phyloP scores from a whole-genome alignment of 352 stramenopile genomes.

The Pythium brachiatum region DNA sequence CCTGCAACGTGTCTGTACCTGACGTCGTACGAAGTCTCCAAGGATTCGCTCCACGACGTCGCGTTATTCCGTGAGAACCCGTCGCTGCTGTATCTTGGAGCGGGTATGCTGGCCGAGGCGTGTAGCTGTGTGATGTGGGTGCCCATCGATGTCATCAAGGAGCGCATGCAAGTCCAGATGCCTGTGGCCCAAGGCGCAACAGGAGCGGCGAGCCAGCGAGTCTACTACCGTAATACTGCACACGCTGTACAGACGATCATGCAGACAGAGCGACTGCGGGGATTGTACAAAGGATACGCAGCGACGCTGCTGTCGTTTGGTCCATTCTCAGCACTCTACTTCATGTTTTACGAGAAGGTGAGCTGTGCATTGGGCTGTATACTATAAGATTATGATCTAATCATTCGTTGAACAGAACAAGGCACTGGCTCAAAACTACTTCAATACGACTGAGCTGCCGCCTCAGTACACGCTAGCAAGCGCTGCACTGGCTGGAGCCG shows the following conservation, averaged over 20 bases:
- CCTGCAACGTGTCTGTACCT: slow-evolving; percentile 97
- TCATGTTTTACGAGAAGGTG: slow-evolving; percentile 96
- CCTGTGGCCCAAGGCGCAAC: slow-evolving; percentile 6
- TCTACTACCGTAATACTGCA: slow-evolving; percentile 91
- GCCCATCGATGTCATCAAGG: slow-evolving; percentile 99
- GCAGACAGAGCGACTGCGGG: slow-evolving; percentile 84
- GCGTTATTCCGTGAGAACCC: slow-evolving; percentile 42
- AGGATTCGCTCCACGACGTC: slow-evolving; percentile 47
- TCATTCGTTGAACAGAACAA: slow-evolving; percentile 41
- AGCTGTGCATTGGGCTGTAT: background rate
- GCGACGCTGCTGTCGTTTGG: slow-evolving; percentile 96
- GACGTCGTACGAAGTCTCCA: slow-evolving; percentile 93
- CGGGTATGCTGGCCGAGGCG: slow-evolving; percentile 70
- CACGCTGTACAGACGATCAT: slow-evolving; percentile 92
- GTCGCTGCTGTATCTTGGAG: slow-evolving; percentile 69
- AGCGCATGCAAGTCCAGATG: slow-evolving; percentile 95
- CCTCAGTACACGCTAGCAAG: slow-evolving; percentile 62
- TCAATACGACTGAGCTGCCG: slow-evolving; percentile 44
- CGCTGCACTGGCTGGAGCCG: slow-evolving; percentile 82
- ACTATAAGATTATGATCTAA: too few species aligned
- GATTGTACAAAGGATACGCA: slow-evolving; percentile 95
- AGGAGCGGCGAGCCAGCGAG: slow-evolving; percentile 7
- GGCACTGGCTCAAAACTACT: slow-evolving; percentile 38
- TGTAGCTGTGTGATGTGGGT: slow-evolving; percentile 96
- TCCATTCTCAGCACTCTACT: slow-evolving; percentile 97